These are phyloP conservation scores for Sporothrix luriei DNA, from an alignment of 2,329 filamentous ascomycete genomes.

Conservation along the genomic window DNA sequence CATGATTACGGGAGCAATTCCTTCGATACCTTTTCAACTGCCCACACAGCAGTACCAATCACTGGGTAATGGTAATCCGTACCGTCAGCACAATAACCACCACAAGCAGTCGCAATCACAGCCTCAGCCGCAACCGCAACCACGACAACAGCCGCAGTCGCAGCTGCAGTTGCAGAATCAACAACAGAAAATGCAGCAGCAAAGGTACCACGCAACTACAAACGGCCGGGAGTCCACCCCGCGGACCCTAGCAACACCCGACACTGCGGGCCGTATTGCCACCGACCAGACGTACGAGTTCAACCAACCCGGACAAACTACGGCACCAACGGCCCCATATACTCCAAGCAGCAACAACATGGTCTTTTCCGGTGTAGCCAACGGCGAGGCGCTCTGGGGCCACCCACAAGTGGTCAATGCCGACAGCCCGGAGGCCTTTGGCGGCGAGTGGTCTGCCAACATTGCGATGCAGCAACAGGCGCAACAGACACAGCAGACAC, in stretches of 20 bases:
- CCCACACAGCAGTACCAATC: constrained; percentile 9
- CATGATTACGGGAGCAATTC: background rate
- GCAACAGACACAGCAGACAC: constrained; percentile 13
- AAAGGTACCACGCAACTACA: background rate
- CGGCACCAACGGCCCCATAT: constrained; percentile 6
- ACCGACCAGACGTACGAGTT: constrained; percentile 21
- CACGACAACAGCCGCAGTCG: background rate
- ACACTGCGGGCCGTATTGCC: background rate
- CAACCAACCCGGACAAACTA: background rate
- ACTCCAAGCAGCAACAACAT: constrained; percentile 38
- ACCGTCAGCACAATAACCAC: constrained; percentile 22
- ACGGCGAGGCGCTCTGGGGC: constrained; percentile 53
- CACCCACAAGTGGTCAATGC: constrained; percentile 39
- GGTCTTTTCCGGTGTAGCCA: constrained; percentile 53
- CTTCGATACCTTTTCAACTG: background rate
- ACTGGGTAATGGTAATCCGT: constrained; percentile 18
- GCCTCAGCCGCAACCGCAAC: background rate
- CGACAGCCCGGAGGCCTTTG: constrained; percentile 47
- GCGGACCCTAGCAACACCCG: constrained; percentile 10
- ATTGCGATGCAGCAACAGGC: constrained; percentile 19
- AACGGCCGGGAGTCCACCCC: constrained; percentile 20
- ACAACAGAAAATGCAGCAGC: constrained; percentile 1
- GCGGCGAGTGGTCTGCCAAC: constrained; percentile 16
- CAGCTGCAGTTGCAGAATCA: background rate
- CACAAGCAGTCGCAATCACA: constrained; percentile 31